phyloP scores from a whole-genome alignment of 2,329 filamentous ascomycete species.

The Samsoniella hepiali region DNA sequence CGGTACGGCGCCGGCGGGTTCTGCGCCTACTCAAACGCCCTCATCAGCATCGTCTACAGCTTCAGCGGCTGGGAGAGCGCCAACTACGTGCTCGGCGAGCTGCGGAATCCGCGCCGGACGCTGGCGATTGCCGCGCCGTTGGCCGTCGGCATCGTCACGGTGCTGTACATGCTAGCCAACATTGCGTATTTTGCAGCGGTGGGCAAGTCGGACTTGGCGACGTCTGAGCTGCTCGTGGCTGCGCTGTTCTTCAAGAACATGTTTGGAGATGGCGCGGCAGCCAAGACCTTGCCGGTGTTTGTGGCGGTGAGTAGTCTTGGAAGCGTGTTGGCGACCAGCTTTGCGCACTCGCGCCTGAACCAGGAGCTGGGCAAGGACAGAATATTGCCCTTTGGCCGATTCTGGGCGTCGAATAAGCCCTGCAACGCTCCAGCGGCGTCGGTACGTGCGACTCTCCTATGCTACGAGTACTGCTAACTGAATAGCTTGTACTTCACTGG shows the following conservation, averaged over 20 bases:
- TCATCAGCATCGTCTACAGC: conserved; percentile 57
- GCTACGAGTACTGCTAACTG: background rate
- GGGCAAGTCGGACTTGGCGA: conserved; percentile 54
- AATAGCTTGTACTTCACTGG: conserved; percentile 60
- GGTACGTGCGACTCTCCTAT: conserved; percentile 29
- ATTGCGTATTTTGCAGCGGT: conserved; percentile 64
- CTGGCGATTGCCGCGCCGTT: conserved; percentile 55
- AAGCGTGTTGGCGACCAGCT: conserved; percentile 60
- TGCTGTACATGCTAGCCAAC: conserved; percentile 62
- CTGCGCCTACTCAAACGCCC: conserved; percentile 54
- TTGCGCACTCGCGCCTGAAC: conserved; percentile 56
- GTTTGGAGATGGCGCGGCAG: conserved; percentile 54
- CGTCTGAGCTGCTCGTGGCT: conserved; percentile 58
- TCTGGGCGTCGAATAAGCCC: conserved; percentile 68
- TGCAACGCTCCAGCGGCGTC: conserved; percentile 61
- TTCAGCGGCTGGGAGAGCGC: conserved; percentile 65
- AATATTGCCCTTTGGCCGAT: conserved; percentile 59
- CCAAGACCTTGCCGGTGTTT: conserved; percentile 49
- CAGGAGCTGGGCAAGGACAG: conserved; percentile 70
- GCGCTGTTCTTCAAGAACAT: conserved; percentile 60
- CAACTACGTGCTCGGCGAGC: conserved; percentile 58
- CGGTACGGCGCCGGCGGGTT: conserved; percentile 47
- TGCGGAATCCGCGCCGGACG: conserved; percentile 53
- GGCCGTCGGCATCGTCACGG: conserved; percentile 55
- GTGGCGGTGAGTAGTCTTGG: conserved; percentile 60